Evolutionary conservation across 2,329 filamentous ascomycete species (phyloP), one percentile per base, ranked within the genome.

Genomic region (Apiospora marii): DNA sequence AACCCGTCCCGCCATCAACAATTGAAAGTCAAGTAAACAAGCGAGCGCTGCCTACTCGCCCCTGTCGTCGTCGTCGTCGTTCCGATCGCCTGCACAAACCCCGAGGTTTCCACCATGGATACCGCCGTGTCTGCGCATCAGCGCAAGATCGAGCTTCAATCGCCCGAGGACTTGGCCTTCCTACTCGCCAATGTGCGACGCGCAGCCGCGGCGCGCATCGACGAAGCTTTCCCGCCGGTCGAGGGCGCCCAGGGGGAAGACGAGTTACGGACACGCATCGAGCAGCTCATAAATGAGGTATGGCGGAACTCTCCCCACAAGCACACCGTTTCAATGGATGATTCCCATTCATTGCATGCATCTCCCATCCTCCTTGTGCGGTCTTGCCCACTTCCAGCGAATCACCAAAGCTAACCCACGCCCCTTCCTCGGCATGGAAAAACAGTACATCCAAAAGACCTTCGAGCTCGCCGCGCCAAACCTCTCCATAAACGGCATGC

Each of bases 81-180:
- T 10, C 30, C 30, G 51, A 34, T 30, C 14, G 27, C 27, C 27
- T 27, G 27, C 19, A 46, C 49, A 53, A 34, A 58, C 6, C 5
- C 5, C 37, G 7, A 41, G 37, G 10, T 6, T 8, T 64, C 58
- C 48, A 41, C 22, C 34, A 78, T 78, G 76, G 77, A 78, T 51
- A 75, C 76, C 13, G 73, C 77, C 22, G 78, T 76, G 24, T 75
- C 76, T 22, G 73, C 77, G 34, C 76, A 73, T 61, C 90, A 94
- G 82, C 91, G 93, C 81, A 92, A 91, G 83, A 93, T 96, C 81
- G 93, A 95, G 84, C 90, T 96, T 70, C 93, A 95, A 84, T 88
- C 89, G n/a, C 89, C 91, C 58, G 90, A 92, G 68, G 93, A 96
- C 82, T 87, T 95, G 46, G 84, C 87, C 72, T 93, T 92, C 82